phyloP scores from a whole-genome alignment of 495 filamentous ascomycete genomes.

The Daldinia caldariorum region DNA sequence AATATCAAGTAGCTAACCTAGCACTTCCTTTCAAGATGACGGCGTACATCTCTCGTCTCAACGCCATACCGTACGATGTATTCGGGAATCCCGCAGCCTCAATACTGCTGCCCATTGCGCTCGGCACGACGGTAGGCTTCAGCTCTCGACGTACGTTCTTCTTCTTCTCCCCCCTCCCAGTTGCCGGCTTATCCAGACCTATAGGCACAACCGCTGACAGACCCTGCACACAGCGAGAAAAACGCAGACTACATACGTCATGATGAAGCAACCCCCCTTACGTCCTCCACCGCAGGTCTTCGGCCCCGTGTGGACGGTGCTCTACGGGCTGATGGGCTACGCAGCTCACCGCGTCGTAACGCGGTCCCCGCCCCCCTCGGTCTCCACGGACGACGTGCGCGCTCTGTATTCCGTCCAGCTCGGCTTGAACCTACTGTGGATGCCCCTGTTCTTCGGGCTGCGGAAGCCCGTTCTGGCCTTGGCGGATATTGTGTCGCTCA shows the following conservation, averaged over 20 bases:
- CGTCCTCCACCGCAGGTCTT: constrained; percentile 83
- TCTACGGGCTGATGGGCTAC: constrained; percentile 92
- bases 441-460: constrained; percentile 89
- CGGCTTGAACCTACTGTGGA: constrained; percentile 85
- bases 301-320: constrained; percentile 82
- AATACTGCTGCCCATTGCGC: constrained; percentile 72
- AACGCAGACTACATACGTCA: constrained; percentile 69
- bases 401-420: constrained; percentile 88
- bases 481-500: constrained; percentile 76
- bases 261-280: constrained; percentile 80
- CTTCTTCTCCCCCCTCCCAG: neutral
- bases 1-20: neutral
- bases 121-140: constrained; percentile 72
- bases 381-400: constrained; percentile 43
- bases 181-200: neutral
- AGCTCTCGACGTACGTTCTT: constrained; percentile 62
- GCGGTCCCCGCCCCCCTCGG: constrained; percentile 42
- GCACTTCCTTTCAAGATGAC: constrained; percentile 63
- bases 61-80: constrained; percentile 65
- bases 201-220: neutral
- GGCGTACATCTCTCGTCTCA: constrained; percentile 69
- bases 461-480: constrained; percentile 76
- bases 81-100: constrained; percentile 73
- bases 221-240: constrained; percentile 55
- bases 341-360: constrained; percentile 73